Evolutionary conservation across 345 rosid species (phyloP).

Genomic region (Noccaea caerulescens): DNA sequence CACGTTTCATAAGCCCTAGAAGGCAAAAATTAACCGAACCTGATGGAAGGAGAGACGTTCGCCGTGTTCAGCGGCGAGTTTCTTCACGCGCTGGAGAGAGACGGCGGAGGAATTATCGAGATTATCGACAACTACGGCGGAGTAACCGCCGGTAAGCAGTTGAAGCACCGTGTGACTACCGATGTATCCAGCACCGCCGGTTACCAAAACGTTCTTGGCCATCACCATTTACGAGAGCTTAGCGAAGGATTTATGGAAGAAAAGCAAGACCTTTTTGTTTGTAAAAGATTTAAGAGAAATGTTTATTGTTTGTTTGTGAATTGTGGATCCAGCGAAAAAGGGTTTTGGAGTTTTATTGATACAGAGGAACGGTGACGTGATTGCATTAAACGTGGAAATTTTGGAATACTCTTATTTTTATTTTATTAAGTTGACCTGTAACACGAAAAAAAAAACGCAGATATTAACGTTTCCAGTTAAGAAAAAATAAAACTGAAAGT

Average conservation of each 20-base stretch:
- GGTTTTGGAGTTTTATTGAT: constrained; percentile 30
- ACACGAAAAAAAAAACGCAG: neutral
- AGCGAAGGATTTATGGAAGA: neutral
- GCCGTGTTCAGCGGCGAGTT: constrained; percentile 63
- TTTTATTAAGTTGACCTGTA: constrained; percentile 4
- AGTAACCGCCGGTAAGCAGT: constrained; percentile 67
- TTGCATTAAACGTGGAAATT: constrained; percentile 13
- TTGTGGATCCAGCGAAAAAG: constrained; percentile 25
- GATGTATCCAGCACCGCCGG: constrained; percentile 96
- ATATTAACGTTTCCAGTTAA: too few relatives aligned
- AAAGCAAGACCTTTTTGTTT: neutral
- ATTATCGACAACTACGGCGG: constrained; percentile 70
- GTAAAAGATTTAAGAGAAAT: neutral
- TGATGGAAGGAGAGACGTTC: constrained; percentile 61
- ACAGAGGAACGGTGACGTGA: constrained; percentile 34
- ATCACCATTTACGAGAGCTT: constrained; percentile 25
- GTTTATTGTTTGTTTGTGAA: constrained; percentile 4
- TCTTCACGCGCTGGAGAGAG: constrained; percentile 60
- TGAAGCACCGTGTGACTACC: constrained; percentile 97
- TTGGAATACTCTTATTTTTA: neutral
- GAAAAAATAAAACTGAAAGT: neutral
- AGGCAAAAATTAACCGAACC: constrained; percentile 49
- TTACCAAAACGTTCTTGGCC: constrained; percentile 66
- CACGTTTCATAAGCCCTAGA: neutral
- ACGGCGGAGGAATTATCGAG: constrained; percentile 72